Evolutionary conservation across 1,284 basidiomycete genomes (phyloP).

Genomic region (Malassezia globosa): DNA sequence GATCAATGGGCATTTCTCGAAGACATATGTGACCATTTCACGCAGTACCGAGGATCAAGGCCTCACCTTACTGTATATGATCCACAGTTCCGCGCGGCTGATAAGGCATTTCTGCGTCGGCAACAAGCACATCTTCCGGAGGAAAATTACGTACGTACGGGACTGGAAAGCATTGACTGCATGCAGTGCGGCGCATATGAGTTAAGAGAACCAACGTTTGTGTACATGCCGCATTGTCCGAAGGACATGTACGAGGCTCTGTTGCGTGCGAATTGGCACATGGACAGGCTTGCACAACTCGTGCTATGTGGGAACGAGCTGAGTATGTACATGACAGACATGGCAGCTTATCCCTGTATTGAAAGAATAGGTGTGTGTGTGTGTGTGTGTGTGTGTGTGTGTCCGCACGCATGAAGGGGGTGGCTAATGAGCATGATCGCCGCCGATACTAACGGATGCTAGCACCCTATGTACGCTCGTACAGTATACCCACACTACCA

Average conservation of each 20-base stretch:
- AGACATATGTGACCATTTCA: neutral
- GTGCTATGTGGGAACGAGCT: slow-evolving; percentile 17
- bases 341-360: neutral
- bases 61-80: slow-evolving; percentile 9
- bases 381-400: no score
- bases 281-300: neutral
- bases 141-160: no score
- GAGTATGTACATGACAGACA: neutral
- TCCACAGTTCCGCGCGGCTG: slow-evolving; percentile 5
- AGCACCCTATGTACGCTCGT: neutral
- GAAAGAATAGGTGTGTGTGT: no score
- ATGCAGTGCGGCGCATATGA: slow-evolving; percentile 11
- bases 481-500: neutral
- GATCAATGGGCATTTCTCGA: slow-evolving; percentile 8
- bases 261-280: slow-evolving; percentile 19
- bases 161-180: no score
- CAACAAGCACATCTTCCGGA: neutral
- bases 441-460: neutral
- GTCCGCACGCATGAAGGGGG: no score
- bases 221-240: slow-evolving; percentile 24
- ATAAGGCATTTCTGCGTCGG: neutral
- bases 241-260: slow-evolving; percentile 19
- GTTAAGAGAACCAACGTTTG: slow-evolving; percentile 13
- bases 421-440: neutral
- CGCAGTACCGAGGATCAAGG: neutral